Evolutionary conservation across 2,329 filamentous ascomycete species (phyloP), one percentile per base, ranked within the genome.

Genomic region (Phialocephala sp.): DNA sequence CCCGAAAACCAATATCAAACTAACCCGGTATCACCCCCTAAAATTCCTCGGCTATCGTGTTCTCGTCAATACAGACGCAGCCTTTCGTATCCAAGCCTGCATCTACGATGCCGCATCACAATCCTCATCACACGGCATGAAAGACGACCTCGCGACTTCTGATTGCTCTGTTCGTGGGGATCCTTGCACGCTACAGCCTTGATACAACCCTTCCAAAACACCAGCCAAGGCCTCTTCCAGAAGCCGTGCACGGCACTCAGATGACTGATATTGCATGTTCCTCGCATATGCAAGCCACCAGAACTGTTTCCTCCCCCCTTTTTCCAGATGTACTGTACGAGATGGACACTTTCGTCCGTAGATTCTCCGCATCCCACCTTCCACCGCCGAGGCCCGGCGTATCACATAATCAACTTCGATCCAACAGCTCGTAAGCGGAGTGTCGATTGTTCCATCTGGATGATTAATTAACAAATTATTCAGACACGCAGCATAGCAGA

Each of bases 231-330:
- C 20, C 12, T 35, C 27, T 54, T 54, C 50, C 12, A 27, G 50
- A 54, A 54, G 24, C 15, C 22, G 50, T 35, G 45, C 45, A 50
- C 45, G 45, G 45, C 45, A 50, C 20, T 50, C 45, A 41, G 37
- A 50, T 50, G 45, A 50, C n/a, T 50, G n/a, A 20, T 8, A 8
- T 50, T n/a, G n/a, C 45, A 50, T 50, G 45, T 54, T 54, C 50
- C 24, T 54, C 50, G 27, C 50, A 54, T 54, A 54, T 54, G 50
- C 50, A 54, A 54, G 50, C 50, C 50, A 27, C 11, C 50, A 54
- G 18, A 54, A 15, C 50, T 22, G 24, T 54, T 54, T 11, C 14
- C 50, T 54, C 27, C 50, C 24, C 50, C 24, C 22, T 35, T 54
- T 54, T 15, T 14, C 24, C 22, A 20, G 15, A 12, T 4, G 50